Evolutionary conservation across 805 yeast genomes (phyloP), one percentile per base, ranked within the genome.

Genomic region (Maudiozyma saulgeensis): DNA sequence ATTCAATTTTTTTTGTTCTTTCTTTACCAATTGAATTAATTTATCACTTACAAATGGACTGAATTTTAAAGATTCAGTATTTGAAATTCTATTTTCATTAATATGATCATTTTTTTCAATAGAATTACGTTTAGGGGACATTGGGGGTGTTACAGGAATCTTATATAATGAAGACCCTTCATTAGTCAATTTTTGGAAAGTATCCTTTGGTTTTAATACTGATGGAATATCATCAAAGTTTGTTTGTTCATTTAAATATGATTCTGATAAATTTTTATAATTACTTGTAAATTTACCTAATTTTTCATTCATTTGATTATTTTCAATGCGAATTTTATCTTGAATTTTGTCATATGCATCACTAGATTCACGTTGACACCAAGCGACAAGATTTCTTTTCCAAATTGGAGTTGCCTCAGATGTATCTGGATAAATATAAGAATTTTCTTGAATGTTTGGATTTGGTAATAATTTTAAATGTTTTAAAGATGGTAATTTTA

Each of bases 391-490:
- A 43, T 59, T 64, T 32, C 61, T 58, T 44, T 58, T 63, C 69
- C 69, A 66, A 21, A 54, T 38, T 18, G 66, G 58, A 0, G 68
- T 67, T 7, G 44, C 50, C 37, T 58, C 61, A 15, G 68, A 62
- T 2, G 70, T 67, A 45, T 67, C 70, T 11, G 70, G 69, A 49
- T 64, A 67, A 19, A 55, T 48, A 41, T 53, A 53, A 11, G 69
- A 61, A 44, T 58, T 55, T 49, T 64, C 64, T 50, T 63, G 68
- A 6, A 57, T 47, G 19, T 57, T 53, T 9, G 59, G 64, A 48
- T 63, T 57, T 3, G 66, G 67, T 26, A 66, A 46, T 39, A 67
- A 50, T 48, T 63, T 58, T 37, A 67, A 50, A 49, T 67, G 62
- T 48, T 57, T 59, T 16, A 67, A 52, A 3, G 68, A 57, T n/a